Conservation (phyloP, 73 alveolate genomes). For the Paramecium octaurelia region DNA sequence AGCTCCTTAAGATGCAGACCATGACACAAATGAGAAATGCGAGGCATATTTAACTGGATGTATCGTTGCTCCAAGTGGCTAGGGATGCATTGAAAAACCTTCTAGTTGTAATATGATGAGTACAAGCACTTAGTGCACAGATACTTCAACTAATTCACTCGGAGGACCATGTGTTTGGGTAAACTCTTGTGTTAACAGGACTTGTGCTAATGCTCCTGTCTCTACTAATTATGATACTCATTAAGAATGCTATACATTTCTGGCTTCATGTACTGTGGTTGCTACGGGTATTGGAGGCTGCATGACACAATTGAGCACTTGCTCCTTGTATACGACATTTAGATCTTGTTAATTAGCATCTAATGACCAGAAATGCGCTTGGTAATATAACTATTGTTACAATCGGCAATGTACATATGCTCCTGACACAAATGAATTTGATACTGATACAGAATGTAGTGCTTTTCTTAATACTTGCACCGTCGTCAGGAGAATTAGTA, state of each 20-base stretch:
- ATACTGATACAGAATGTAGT: not conserved
- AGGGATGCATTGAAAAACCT: not conserved
- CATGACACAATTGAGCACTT: not conserved
- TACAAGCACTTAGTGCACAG: not conserved
- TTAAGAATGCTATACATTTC: constrained; percentile 24
- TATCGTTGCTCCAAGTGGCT: not conserved
- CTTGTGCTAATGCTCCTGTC: constrained; percentile 6
- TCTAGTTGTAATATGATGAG: not conserved
- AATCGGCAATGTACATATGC: not conserved
- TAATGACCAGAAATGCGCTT: not conserved
- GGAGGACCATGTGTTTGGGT: constrained; percentile 35
- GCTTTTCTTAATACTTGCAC: constrained; percentile 8
- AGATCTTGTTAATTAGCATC: not conserved
- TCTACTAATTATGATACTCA: constrained; percentile 26
- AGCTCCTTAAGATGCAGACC: not conserved
- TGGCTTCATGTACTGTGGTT: not conserved
- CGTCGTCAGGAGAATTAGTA: not conserved
- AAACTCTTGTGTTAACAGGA: constrained; percentile 15
- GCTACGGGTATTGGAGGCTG: constrained; percentile 9
- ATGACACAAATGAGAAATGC: not conserved
- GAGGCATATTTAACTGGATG: not conserved
- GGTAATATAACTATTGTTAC: not conserved
- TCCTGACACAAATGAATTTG: not conserved
- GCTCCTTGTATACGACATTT: not conserved
- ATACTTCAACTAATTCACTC: constrained; percentile 18